These are phyloP conservation scores for Coniochaeta prunicola DNA, from an alignment of 2,329 filamentous ascomycete species.

Conservation along the genomic window DNA sequence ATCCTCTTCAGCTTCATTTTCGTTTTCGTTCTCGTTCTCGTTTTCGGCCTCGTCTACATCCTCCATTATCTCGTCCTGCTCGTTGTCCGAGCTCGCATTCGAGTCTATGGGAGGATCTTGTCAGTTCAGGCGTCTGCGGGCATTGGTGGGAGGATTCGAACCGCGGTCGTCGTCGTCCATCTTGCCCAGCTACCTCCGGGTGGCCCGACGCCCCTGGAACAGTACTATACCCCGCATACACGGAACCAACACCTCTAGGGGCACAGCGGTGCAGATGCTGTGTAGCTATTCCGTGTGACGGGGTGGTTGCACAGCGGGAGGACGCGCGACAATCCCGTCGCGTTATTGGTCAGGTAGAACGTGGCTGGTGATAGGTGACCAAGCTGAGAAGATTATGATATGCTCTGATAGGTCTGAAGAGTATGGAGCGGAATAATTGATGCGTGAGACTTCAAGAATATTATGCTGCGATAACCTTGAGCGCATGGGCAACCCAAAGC, in stretches of 20 bases:
- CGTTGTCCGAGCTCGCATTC: conserved; percentile 40
- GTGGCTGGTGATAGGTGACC: no score
- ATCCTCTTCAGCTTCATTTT: conserved; percentile 37
- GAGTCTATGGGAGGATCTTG: conserved; percentile 17
- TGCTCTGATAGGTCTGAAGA: no score
- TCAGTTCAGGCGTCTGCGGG: not conserved
- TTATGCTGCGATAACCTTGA: no score
- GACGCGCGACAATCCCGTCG: not conserved
- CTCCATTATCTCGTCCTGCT: conserved; percentile 53
- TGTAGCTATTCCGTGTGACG: not conserved
- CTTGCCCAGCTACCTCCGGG: not conserved
- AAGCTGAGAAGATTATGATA: no score
- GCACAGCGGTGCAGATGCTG: not conserved
- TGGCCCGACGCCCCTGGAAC: not conserved
- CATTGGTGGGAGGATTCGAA: not conserved
- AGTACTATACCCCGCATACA: not conserved
- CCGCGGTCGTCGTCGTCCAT: conserved; percentile 1
- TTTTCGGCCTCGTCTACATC: conserved; percentile 27
- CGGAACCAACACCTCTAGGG: not conserved
- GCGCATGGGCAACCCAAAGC: no score
- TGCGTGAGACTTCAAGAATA: no score
- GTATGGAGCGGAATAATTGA: no score
- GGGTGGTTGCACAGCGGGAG: not conserved
- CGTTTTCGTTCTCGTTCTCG: conserved; percentile 31
- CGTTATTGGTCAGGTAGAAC: no score